Evolutionary conservation across 306 rosid genomes (phyloP).

Genomic region (Mimosa pudica): DNA sequence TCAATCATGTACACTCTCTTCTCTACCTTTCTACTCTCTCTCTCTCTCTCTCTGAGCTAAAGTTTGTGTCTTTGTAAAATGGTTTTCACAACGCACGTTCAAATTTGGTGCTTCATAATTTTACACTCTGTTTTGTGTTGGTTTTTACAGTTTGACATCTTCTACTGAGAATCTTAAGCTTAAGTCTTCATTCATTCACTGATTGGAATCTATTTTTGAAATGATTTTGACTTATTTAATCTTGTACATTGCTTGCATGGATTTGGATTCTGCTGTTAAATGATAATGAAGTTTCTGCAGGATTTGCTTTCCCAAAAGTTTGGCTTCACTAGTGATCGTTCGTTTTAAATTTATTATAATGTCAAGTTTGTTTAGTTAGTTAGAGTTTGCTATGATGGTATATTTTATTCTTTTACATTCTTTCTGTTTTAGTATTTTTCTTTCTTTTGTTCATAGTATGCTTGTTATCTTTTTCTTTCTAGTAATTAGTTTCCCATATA

Average conservation of each 20-base stretch:
- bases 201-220: constrained; percentile 12
- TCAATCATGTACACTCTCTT: constrained; percentile 38
- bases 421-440: background rate
- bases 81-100: background rate
- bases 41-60: background rate
- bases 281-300: constrained; percentile 9
- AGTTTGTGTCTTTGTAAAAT: background rate
- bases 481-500: background rate
- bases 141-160: constrained; percentile 9
- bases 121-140: background rate
- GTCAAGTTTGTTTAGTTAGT: constrained; percentile 15
- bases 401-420: constrained; percentile 30
- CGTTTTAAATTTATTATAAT: constrained; percentile 5
- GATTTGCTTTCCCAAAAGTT: constrained; percentile 16
- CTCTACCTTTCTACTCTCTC: constrained; percentile 2
- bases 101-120: background rate
- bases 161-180: background rate
- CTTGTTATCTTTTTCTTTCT: no score
- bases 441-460: background rate
- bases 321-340: constrained; percentile 1
- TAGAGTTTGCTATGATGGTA: constrained; percentile 19
- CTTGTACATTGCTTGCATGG: constrained; percentile 22
- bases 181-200: background rate
- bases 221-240: constrained; percentile 10
- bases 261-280: constrained; percentile 22